A percentile compares a stretch with the other conserved stretches of the same genome.
phyloP scores from a whole-genome alignment of 2,329 filamentous ascomycete genomes.

The Monilinia laxa region DNA sequence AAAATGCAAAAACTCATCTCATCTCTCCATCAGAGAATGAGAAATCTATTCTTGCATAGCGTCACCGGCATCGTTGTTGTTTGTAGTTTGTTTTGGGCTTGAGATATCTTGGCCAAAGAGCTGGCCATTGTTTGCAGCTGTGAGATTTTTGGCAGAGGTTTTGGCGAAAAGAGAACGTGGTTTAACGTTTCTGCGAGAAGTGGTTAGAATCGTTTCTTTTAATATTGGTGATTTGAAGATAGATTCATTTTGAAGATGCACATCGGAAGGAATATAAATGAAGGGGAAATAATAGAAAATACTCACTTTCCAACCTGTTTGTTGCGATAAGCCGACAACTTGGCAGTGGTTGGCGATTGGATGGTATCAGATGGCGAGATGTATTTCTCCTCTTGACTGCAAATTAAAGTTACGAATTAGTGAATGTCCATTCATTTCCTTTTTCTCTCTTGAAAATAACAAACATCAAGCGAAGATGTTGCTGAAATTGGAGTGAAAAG shows the following conservation, averaged over 20 bases:
- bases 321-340: slow-evolving; percentile 76
- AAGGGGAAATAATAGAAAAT: slow-evolving; percentile 42
- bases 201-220: slow-evolving; percentile 27
- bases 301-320: slow-evolving; percentile 73
- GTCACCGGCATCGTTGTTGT: not conserved
- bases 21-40: slow-evolving; percentile 1
- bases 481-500: not conserved
- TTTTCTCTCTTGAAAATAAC: not conserved
- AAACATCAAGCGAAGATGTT: not conserved
- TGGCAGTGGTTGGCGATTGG: slow-evolving; percentile 82
- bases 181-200: slow-evolving; percentile 53
- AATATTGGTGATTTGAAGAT: not conserved
- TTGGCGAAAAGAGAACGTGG: slow-evolving; percentile 68
- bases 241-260: not conserved
- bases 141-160: slow-evolving; percentile 61
- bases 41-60: slow-evolving; percentile 20
- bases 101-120: slow-evolving; percentile 34
- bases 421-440: not conserved
- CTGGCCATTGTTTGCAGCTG: slow-evolving; percentile 20
- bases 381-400: slow-evolving; percentile 48
- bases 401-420: slow-evolving; percentile 1
- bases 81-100: slow-evolving; percentile 1
- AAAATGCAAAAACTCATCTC: slow-evolving; percentile 9
- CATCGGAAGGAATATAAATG: not conserved
- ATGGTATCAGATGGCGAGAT: slow-evolving; percentile 85